Conservation (phyloP, 805 yeast species). For the Myxozyma udenii region DNA sequence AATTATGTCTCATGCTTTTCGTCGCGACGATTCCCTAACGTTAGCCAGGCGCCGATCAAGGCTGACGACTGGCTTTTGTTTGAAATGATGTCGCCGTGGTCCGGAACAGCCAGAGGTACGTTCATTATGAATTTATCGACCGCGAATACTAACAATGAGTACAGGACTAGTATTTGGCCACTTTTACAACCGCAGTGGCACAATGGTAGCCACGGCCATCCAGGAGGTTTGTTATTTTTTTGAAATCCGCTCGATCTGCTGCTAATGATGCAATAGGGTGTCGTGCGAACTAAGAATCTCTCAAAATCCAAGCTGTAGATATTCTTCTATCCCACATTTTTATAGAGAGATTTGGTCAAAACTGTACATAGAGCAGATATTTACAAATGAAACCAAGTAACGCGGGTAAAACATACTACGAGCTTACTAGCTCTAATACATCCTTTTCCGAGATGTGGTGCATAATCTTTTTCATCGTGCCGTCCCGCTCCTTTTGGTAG, state of each 20-base stretch:
- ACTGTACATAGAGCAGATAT: too few species aligned
- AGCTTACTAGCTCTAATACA: constrained; percentile 6
- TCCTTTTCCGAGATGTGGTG: constrained; percentile 21
- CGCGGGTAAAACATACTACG: too few species aligned
- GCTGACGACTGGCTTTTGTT: constrained; percentile 28
- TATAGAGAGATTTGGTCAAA: too few species aligned
- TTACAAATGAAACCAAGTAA: too few species aligned
- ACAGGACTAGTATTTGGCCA: constrained; percentile 17
- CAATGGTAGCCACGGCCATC: constrained; percentile 20
- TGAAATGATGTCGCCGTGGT: constrained; percentile 23
- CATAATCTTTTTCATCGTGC: constrained; percentile 12
- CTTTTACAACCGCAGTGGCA: constrained; percentile 17
- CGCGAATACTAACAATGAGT: neutral
- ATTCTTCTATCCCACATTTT: too few species aligned
- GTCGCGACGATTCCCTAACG: neutral
- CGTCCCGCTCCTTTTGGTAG: constrained; percentile 9
- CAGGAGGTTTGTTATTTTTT: constrained; percentile 23
- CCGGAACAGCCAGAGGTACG: constrained; percentile 23
- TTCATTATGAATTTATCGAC: neutral
- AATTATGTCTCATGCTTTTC: neutral
- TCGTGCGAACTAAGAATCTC: constrained; percentile 10
- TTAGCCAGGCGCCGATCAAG: constrained; percentile 15
- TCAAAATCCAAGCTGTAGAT: constrained; percentile 11
- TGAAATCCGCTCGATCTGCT: neutral
- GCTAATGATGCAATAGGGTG: constrained; percentile 13